Evolutionary conservation across 1,139 yeast species (phyloP).

Genomic region (Magnusiomyces magnusii): DNA sequence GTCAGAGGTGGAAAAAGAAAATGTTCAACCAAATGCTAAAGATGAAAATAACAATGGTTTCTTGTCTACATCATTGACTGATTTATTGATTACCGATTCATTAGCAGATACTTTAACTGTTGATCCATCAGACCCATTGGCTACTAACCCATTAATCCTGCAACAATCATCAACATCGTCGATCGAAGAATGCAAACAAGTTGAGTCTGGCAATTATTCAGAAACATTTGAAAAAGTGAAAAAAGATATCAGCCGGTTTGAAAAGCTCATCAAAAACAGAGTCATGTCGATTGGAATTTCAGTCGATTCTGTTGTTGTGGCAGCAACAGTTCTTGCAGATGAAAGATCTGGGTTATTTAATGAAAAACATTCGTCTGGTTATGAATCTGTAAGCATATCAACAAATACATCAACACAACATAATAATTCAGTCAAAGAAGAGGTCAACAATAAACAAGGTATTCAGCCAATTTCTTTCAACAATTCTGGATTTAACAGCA

Average conservation of each 20-base stretch:
- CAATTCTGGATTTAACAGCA: too few relatives aligned
- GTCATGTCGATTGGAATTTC: constrained; percentile 16
- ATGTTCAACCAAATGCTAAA: too few relatives aligned
- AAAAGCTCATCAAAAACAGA: constrained; percentile 12
- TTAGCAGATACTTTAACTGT: too few relatives aligned
- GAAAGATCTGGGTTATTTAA: constrained; percentile 5
- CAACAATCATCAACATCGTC: too few relatives aligned
- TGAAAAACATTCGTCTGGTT: background rate
- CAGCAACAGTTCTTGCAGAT: constrained; percentile 15
- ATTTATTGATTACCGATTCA: too few relatives aligned
- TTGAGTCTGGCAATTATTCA: background rate
- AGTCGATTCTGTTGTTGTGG: constrained; percentile 14
- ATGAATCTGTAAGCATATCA: background rate
- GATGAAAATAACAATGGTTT: too few relatives aligned
- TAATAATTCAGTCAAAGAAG: too few relatives aligned
- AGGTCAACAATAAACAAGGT: too few relatives aligned
- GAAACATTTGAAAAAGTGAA: background rate
- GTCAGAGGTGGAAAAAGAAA: background rate
- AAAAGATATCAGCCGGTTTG: constrained; percentile 1
- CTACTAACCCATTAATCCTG: background rate
- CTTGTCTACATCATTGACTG: too few relatives aligned
- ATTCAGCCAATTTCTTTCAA: too few relatives aligned
- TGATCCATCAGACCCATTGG: too few relatives aligned
- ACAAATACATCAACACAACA: too few relatives aligned
- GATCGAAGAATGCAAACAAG: background rate